These are phyloP conservation scores for Populus hybrid DNA, from an alignment of 441 rosid species.

Conservation along the genomic window DNA sequence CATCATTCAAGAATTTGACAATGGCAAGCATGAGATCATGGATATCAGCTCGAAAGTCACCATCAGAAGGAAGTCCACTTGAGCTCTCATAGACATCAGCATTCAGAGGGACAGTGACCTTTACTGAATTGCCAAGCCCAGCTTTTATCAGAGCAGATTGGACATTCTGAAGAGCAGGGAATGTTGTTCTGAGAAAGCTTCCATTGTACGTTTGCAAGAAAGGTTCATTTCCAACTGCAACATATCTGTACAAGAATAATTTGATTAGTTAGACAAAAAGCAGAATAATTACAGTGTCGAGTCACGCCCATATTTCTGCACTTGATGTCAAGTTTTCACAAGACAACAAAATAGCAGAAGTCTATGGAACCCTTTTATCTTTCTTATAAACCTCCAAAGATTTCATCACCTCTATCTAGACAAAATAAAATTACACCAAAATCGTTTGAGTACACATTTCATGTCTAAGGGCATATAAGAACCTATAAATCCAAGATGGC, in stretches of 20 bases:
- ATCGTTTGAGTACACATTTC: background rate
- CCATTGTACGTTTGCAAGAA: constrained; percentile 84
- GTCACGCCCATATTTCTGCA: background rate
- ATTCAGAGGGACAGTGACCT: constrained; percentile 73
- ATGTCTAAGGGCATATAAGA: background rate
- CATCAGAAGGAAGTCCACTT: constrained; percentile 61
- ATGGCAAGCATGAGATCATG: constrained; percentile 69
- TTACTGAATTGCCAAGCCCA: constrained; percentile 66
- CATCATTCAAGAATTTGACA: constrained; percentile 73
- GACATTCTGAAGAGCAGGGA: constrained; percentile 78
- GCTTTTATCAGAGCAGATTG: constrained; percentile 80
- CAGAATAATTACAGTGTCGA: background rate
- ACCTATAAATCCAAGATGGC: background rate
- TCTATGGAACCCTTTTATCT: background rate
- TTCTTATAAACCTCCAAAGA: background rate
- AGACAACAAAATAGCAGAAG: too few species aligned
- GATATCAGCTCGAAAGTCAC: constrained; percentile 86
- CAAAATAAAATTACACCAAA: background rate
- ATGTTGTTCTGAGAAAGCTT: constrained; percentile 59
- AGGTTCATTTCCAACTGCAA: constrained; percentile 95
- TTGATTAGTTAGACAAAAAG: background rate
- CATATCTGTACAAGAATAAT: constrained; percentile 50
- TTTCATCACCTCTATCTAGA: background rate
- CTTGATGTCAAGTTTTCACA: background rate
- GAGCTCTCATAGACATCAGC: constrained; percentile 76